Evolutionary conservation across 2,329 filamentous ascomycete genomes (phyloP).

Genomic region (Davidsoniella virescens): DNA sequence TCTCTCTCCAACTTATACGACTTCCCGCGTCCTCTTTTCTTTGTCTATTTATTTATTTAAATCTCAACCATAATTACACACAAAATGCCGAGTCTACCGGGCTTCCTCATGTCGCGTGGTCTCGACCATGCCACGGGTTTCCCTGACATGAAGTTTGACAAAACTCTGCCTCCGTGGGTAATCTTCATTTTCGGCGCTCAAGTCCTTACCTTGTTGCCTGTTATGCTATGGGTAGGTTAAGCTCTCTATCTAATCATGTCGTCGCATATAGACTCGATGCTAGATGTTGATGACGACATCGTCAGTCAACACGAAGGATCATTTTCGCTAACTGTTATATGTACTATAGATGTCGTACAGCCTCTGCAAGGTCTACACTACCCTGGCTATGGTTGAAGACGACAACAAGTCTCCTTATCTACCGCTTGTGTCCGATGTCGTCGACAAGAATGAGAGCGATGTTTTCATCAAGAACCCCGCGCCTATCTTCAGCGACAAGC

Average conservation of each 20-base stretch:
- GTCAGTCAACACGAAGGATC: background rate
- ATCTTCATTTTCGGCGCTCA: constrained; percentile 2
- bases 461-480: constrained; percentile 19
- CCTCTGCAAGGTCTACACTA: constrained; percentile 32
- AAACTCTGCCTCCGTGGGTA: constrained; percentile 1
- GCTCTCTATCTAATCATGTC: background rate
- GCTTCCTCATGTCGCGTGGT: constrained; percentile 2
- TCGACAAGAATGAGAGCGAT: constrained; percentile 17
- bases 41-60: too few relatives aligned
- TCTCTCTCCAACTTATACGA: too few relatives aligned
- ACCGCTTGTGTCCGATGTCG: constrained; percentile 32
- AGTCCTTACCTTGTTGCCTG: background rate
- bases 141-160: background rate
- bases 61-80: background rate
- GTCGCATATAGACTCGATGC: background rate
- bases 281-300: background rate
- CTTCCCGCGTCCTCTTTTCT: too few relatives aligned
- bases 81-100: constrained; percentile 2
- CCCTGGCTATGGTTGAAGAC: constrained; percentile 42
- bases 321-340: background rate
- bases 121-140: constrained; percentile 1
- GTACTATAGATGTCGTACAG: constrained; percentile 32
- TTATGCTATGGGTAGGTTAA: constrained; percentile 9
- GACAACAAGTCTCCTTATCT: constrained; percentile 39
- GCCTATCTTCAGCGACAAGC: constrained; percentile 21